Conservation (phyloP, 164 flowering plant genomes). For the Chimonanthus praecox region DNA sequence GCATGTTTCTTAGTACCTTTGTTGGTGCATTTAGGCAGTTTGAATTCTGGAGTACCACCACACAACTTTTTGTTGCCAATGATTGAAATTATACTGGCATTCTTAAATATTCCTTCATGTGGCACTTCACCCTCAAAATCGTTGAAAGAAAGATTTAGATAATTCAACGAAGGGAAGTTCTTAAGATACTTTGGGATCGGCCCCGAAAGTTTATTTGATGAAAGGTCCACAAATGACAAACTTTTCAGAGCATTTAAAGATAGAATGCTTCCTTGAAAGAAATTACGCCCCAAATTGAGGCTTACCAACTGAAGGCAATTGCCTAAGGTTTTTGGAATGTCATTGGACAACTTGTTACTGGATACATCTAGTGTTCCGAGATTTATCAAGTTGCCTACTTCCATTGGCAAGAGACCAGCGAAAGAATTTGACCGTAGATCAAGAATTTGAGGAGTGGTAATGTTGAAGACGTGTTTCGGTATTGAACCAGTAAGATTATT, state of each 20-base stretch:
- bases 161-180: background rate
- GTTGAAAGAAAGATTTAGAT: conserved; percentile 12
- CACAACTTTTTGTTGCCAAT: conserved; percentile 7
- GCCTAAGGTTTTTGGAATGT: conserved; percentile 7
- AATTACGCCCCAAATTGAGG: conserved; percentile 3
- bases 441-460: background rate
- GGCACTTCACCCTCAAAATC: conserved; percentile 10
- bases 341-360: conserved; percentile 1
- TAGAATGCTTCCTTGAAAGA: conserved; percentile 10
- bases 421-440: background rate
- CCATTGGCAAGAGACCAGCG: background rate
- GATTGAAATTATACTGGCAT: conserved; percentile 9
- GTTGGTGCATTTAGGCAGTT: conserved; percentile 2
- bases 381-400: background rate
- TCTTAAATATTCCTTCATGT: conserved; percentile 4
- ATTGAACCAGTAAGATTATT: background rate
- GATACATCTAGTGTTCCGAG: background rate
- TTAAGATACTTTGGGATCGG: background rate
- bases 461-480: background rate
- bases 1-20: background rate
- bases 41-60: conserved; percentile 4
- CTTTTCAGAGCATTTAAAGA: conserved; percentile 3
- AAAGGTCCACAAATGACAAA: background rate
- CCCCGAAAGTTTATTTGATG: conserved; percentile 7
- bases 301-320: background rate